Evolutionary conservation across 1,139 yeast species (phyloP), one percentile per base, ranked within the genome.

Genomic region (Protomyces inouyei): DNA sequence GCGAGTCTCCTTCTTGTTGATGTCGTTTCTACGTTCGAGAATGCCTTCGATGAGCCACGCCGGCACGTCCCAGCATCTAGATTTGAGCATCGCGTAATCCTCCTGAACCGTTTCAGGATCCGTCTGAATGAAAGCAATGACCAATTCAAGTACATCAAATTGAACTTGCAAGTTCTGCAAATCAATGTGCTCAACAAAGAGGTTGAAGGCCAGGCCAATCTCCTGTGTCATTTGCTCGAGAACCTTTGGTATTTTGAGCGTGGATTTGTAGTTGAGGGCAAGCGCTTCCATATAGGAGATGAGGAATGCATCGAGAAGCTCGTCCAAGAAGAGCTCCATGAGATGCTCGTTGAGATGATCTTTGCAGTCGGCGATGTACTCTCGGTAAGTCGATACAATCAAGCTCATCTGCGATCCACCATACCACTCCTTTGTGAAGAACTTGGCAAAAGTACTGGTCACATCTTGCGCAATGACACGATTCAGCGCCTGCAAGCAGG

Each of bases 381-480:
- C 68, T 18, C 64, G 57, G 56, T 60, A 66, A 21, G 68, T 66
- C 23, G 69, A 77, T 80, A 38, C 78, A 78, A 61, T 78, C 78
- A 65, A 67, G 63, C 64, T 40, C 61, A 69, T 66, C 16, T 55
- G 40, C 14, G 59, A 65, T 18, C 69, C 64, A 4, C 67, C 67
- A 52, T 80, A 77, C 84, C 84, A 81, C 61, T 68, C 77, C 74
- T 76, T 83, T 69, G 78, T 77, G 71, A 85, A 83, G 9, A 85
- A 73, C 59, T 78, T 78, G 14, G 76, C 72, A 66, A 81, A 80
- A 2, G 84, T 82, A 6, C 74, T 75, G 55, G 74, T 80, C 76
- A 82, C 79, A 79, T 91, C 97, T 70, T 86, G 87, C 71, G 86
- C 83, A 57, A 90, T 85, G 37, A 91, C 83, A 40, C 82, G 83